Base-by-base conservation (phyloP, 1,139 yeast genomes). In the Keqinozyma sinolaborantium region DNA sequence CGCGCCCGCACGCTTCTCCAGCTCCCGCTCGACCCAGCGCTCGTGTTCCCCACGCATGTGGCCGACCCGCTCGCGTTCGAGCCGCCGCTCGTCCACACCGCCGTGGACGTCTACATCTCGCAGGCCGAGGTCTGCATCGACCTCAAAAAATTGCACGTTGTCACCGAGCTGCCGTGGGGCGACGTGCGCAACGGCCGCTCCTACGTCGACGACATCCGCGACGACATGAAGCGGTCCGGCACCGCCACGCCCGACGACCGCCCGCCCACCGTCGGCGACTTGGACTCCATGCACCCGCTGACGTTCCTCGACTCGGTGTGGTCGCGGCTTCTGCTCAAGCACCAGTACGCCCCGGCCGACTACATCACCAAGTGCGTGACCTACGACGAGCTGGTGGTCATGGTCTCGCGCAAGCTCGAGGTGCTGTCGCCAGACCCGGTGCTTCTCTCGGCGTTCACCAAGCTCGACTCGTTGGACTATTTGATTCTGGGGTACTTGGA, bases 111-210 rank as follows among this genome's bases (percentile, higher is more conserved):
- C 23, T 69, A 69, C 40, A 50, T 69, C 28, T 62, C 60, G 37
- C 74, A 67, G 48, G 72, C 73, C 1, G 73, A 68, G 41, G 50
- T 69, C 5, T 68, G 74, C 37, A 44, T 69, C 2, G 75, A 69
- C 39, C 43, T 69, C 37, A 68, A 68, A 47, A 54, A 56, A 39
- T 48, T 69, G 14, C 65, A 60, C 32, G 42, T 41, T 24, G 58
- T 69, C 13, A 55, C 56, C 2, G 74, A 68, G 33, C 52, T 53
- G 32, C 74, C 74, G 1, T 69, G 75, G 75, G 44, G 63, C 24
- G 58, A 60, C 10, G 51, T 68, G n/a, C 63, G 58, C 34, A 35
- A 56, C 4, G 73, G 73, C 0, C 48, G 47, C 26, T 64, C 71
- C 6, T 64, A 66, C 37, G 60, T 68, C 10, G 75, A 69, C 42